Conservation (phyloP, 495 filamentous ascomycete species). For the Hypomontagnella submonticulosa region DNA sequence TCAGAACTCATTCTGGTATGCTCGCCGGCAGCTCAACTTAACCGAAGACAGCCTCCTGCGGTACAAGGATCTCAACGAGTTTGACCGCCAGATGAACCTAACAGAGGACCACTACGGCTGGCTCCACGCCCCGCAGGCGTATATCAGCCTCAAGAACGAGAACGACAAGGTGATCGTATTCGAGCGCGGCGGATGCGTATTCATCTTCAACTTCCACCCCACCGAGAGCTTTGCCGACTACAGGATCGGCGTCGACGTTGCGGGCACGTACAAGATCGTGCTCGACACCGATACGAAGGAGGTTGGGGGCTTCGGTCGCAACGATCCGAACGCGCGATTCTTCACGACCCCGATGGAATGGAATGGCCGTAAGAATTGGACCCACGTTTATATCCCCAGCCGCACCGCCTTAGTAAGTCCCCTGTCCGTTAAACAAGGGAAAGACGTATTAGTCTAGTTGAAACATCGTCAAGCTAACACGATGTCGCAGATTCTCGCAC, state of each 20-base stretch:
- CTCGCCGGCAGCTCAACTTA: constrained; percentile 92
- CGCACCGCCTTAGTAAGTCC: constrained; percentile 84
- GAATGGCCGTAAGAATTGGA: constrained; percentile 89
- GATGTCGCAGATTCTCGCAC: constrained; percentile 40
- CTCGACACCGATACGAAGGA: constrained; percentile 81
- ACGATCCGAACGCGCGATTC: constrained; percentile 82
- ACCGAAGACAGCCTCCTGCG: constrained; percentile 86
- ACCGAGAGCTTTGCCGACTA: constrained; percentile 91
- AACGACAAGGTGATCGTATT: constrained; percentile 95
- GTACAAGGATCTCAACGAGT: constrained; percentile 93
- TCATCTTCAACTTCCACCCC: constrained; percentile 96
- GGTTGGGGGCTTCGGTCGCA: constrained; percentile 82
- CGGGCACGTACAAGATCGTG: constrained; percentile 89
- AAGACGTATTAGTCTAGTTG: not conserved
- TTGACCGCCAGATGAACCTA: constrained; percentile 90
- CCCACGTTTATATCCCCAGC: constrained; percentile 90
- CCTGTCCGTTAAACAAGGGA: not conserved
- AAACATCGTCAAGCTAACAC: constrained; percentile 11
- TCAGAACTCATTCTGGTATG: constrained; percentile 96
- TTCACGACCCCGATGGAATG: constrained; percentile 90
- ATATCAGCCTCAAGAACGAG: constrained; percentile 94
- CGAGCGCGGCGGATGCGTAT: constrained; percentile 89
- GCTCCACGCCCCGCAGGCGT: constrained; percentile 88
- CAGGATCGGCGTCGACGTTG: constrained; percentile 82
- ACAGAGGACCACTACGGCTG: constrained; percentile 91